Evolutionary conservation across 179 eudicot species (phyloP).

Genomic region (Silene coronaria): DNA sequence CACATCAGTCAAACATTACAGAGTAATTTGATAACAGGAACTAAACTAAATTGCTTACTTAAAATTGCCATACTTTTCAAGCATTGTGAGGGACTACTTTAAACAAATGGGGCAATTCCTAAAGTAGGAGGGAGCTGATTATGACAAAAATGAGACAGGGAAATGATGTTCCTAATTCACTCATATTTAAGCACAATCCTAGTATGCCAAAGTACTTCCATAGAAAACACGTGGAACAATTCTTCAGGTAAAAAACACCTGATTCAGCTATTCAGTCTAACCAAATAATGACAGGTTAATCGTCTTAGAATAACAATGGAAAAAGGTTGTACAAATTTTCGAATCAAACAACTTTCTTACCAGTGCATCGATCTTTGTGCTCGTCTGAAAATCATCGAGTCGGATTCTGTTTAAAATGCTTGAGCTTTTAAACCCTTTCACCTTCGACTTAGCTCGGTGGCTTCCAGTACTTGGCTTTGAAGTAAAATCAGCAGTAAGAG

Average conservation of each 20-base stretch:
- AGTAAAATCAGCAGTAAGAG: slow-evolving; percentile 86
- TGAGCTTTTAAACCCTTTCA: slow-evolving; percentile 66
- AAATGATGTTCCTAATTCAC: not conserved
- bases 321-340: not conserved
- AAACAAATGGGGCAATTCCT: no score
- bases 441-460: slow-evolving; percentile 43
- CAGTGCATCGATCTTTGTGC: slow-evolving; percentile 96
- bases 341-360: slow-evolving; percentile 36
- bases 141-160: not conserved
- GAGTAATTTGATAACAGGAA: not conserved
- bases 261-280: not conserved
- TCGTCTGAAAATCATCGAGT: slow-evolving; percentile 79
- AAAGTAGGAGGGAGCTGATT: not conserved
- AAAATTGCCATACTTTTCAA: no score
- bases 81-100: no score
- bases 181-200: not conserved
- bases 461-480: slow-evolving; percentile 36
- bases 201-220: not conserved
- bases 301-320: not conserved
- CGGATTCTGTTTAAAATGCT: slow-evolving; percentile 77
- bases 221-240: not conserved
- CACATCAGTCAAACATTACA: slow-evolving; percentile 18
- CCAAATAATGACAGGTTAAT: not conserved
- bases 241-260: not conserved
- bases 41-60: no score